These are phyloP conservation scores for Scedosporium boydii DNA, from an alignment of 2,329 filamentous ascomycete species.

Conservation along the genomic window DNA sequence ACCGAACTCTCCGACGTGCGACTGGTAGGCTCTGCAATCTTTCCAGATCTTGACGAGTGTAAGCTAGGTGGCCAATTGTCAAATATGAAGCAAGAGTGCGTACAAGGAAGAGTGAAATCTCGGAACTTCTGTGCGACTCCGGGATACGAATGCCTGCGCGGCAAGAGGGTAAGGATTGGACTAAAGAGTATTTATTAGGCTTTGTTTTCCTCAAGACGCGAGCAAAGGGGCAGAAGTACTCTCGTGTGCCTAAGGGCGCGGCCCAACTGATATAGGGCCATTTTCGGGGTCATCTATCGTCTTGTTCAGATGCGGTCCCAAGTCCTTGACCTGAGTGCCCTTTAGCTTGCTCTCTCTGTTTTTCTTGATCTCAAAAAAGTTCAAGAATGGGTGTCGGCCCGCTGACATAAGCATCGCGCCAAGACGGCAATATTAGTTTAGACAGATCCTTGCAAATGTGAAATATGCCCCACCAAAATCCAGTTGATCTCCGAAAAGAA, in stretches of 20 bases:
- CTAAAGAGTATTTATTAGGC: background rate
- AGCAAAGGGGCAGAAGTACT: too few species aligned
- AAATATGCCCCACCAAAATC: too few species aligned
- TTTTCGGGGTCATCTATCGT: too few species aligned
- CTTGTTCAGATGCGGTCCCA: too few species aligned
- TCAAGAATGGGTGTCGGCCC: too few species aligned
- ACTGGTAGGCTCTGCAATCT: background rate
- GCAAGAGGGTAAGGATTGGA: background rate
- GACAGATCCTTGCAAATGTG: background rate
- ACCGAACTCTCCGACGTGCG: background rate
- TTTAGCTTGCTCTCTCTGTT: background rate
- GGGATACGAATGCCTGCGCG: background rate
- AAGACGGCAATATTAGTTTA: too few species aligned
- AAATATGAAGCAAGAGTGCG: background rate
- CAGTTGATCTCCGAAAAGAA: background rate
- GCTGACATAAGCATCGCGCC: background rate
- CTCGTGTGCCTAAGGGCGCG: too few species aligned
- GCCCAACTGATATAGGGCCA: too few species aligned
- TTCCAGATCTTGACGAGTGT: background rate
- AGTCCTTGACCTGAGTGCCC: background rate
- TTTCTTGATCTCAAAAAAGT: background rate
- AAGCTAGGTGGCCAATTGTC: background rate
- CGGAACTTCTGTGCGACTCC: background rate
- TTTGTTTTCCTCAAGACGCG: background rate
- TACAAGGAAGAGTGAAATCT: background rate